These are phyloP conservation scores for Colletotrichum acutatum DNA, from an alignment of 2,329 filamentous ascomycete genomes.

Conservation along the genomic window DNA sequence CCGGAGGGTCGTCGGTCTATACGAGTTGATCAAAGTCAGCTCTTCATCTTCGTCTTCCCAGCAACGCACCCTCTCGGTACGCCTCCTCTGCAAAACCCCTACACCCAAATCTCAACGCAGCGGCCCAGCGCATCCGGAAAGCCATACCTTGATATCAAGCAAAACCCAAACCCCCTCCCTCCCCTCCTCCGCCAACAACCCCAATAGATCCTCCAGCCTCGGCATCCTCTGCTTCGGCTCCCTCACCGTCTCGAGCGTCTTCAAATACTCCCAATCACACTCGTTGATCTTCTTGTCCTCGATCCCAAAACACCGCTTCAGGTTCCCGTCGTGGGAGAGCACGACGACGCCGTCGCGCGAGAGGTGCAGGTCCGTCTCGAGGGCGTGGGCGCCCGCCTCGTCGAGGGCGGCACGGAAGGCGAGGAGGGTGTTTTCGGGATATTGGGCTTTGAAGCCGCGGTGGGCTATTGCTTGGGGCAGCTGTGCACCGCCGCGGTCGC, in stretches of 20 bases:
- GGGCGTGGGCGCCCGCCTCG: constrained; percentile 75
- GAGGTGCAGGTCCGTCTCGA: constrained; percentile 91
- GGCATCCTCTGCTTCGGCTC: constrained; percentile 79
- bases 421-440: constrained; percentile 87
- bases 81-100: background rate
- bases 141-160: constrained; percentile 84
- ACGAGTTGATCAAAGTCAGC: background rate
- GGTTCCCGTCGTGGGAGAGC: constrained; percentile 81
- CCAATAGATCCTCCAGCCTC: constrained; percentile 77
- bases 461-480: constrained; percentile 82
- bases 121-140: no score
- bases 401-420: constrained; percentile 80
- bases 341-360: constrained; percentile 87
- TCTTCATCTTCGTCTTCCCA: background rate
- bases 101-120: background rate
- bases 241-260: constrained; percentile 72
- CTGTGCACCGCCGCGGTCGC: background rate
- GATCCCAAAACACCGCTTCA: constrained; percentile 86
- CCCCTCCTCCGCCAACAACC: constrained; percentile 74
- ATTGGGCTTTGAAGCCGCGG: constrained; percentile 80
- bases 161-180: constrained; percentile 80
- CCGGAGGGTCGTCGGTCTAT: constrained; percentile 75
- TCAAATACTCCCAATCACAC: constrained; percentile 80
- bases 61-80: no score
- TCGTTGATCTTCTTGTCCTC: constrained; percentile 74